phyloP scores from a whole-genome alignment of 2,329 filamentous ascomycete species.

The Aspergillus sp. region DNA sequence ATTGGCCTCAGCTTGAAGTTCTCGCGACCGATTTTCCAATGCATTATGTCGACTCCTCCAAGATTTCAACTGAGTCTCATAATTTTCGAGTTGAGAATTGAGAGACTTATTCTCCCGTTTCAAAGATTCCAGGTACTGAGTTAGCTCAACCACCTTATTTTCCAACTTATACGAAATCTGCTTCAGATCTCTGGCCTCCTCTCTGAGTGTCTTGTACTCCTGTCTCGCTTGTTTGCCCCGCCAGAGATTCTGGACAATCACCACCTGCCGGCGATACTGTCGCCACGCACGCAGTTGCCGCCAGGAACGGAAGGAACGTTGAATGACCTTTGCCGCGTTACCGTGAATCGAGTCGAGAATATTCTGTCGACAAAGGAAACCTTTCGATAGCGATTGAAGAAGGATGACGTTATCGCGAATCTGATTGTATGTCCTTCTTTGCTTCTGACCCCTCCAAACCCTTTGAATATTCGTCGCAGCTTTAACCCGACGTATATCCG shows the following conservation, averaged over 20 bases:
- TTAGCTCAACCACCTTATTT: constrained; percentile 99
- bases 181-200: constrained; percentile 96
- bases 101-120: constrained; percentile 93
- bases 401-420: constrained; percentile 82
- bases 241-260: constrained; percentile 90
- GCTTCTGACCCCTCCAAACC: constrained; percentile 90
- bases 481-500: constrained; percentile 78
- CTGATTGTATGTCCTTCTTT: constrained; percentile 74
- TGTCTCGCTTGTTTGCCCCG: constrained; percentile 77
- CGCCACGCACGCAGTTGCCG: constrained; percentile 78
- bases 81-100: constrained; percentile 85
- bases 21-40: constrained; percentile 84
- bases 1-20: constrained; percentile 94
- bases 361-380: constrained; percentile 83
- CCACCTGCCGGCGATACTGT: constrained; percentile 83
- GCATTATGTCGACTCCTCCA: constrained; percentile 92
- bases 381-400: constrained; percentile 88
- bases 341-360: constrained; percentile 93
- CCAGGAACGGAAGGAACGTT: constrained; percentile 83
- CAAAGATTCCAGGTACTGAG: constrained; percentile 86
- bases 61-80: constrained; percentile 92
- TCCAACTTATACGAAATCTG: constrained; percentile 99
- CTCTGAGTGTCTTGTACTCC: constrained; percentile 85
- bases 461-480: constrained; percentile 93
- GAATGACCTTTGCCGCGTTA: constrained; percentile 87